Percentiles rank a stretch among this genome's conserved stretches.
Evolutionary conservation across 305 asterid species (phyloP).

Genomic region (Fraxinus nigra): DNA sequence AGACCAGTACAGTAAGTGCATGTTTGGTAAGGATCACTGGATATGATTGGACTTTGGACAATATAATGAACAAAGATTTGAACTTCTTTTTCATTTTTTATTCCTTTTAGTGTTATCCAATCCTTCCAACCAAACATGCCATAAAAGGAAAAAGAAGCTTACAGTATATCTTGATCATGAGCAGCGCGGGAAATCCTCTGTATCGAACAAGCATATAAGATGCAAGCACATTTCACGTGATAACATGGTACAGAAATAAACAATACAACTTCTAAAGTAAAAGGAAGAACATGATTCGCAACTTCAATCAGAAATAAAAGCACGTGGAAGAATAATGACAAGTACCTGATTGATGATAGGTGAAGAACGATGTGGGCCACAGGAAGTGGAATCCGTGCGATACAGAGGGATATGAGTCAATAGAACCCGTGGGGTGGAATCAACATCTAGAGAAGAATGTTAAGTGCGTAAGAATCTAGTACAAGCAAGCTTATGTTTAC

Average conservation of each 20-base stretch:
- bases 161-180: slow-evolving; percentile 58
- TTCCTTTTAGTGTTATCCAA: neutral
- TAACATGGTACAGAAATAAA: slow-evolving; percentile 4
- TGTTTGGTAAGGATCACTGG: neutral
- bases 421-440: slow-evolving; percentile 61
- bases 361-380: slow-evolving; percentile 83
- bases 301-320: neutral
- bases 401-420: slow-evolving; percentile 90
- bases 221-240: slow-evolving; percentile 14
- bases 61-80: neutral
- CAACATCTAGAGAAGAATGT: slow-evolving; percentile 42
- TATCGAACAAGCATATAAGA: slow-evolving; percentile 20
- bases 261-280: neutral
- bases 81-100: neutral
- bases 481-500: slow-evolving; percentile 8
- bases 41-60: neutral
- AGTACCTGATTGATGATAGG: slow-evolving; percentile 80
- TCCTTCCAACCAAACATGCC: slow-evolving; percentile 2
- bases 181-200: slow-evolving; percentile 66
- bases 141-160: slow-evolving; percentile 36
- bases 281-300: neutral
- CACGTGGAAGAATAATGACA: neutral
- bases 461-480: slow-evolving; percentile 14
- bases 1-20: neutral
- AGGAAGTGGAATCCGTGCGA: slow-evolving; percentile 74